These are phyloP conservation scores for Nitzschia sp. DNA, from an alignment of 108 stramenopile species.

Conservation along the genomic window DNA sequence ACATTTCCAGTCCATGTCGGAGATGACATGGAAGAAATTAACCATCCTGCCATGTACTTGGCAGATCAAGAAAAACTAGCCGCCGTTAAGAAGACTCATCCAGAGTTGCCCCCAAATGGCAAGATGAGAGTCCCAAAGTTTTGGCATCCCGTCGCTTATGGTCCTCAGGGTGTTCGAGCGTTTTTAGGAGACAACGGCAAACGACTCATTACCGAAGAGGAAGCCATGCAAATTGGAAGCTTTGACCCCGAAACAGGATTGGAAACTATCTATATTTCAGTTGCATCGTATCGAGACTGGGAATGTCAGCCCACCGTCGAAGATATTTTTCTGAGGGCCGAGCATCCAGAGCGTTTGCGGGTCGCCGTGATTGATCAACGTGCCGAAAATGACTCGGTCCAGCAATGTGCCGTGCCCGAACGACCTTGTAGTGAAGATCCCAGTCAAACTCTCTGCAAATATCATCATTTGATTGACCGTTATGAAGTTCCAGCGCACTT, in stretches of 20 bases:
- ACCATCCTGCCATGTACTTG: constrained; percentile 46
- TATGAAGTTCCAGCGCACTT: constrained; percentile 63
- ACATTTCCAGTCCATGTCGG: constrained; percentile 50
- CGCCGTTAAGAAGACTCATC: constrained; percentile 4
- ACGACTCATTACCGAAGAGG: constrained; percentile 62
- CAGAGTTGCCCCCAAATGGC: constrained; percentile 25
- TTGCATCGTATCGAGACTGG: constrained; percentile 80
- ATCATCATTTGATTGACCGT: constrained; percentile 62
- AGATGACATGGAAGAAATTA: constrained; percentile 46
- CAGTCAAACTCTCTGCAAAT: constrained; percentile 67
- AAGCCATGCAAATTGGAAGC: constrained; percentile 69
- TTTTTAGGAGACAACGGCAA: constrained; percentile 76
- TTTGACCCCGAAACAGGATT: constrained; percentile 28
- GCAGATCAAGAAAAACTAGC: constrained; percentile 19
- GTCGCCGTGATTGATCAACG: constrained; percentile 83
- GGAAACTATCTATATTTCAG: constrained; percentile 75
- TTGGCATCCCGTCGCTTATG: constrained; percentile 41
- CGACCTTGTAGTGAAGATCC: constrained; percentile 62
- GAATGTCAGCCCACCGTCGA: constrained; percentile 81
- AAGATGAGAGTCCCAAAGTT: constrained; percentile 50
- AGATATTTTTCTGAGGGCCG: constrained; percentile 69
- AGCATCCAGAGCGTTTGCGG: constrained; percentile 77
- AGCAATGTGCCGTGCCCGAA: constrained; percentile 45
- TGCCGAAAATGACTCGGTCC: constrained; percentile 35
- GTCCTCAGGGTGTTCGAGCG: constrained; percentile 53